Evolutionary conservation across 2,329 filamentous ascomycete genomes (phyloP).

Genomic region (Claviceps digitariae): DNA sequence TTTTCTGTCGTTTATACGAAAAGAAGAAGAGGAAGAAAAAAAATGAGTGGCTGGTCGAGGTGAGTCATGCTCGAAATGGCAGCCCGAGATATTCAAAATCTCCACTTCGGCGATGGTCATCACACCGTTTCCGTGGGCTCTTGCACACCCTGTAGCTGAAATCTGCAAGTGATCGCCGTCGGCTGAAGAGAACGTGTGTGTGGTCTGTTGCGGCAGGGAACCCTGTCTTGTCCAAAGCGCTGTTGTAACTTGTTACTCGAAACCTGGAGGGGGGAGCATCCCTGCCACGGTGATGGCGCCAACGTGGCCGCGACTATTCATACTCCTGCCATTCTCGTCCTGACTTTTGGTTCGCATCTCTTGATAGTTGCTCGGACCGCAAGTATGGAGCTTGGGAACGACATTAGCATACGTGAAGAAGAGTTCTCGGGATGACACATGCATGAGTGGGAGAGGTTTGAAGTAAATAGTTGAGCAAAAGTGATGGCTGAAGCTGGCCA

Average conservation of each 20-base stretch:
- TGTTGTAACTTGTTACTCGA: neutral
- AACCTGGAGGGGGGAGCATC: neutral
- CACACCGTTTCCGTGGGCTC: neutral
- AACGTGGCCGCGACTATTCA: neutral
- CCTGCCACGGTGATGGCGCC: neutral
- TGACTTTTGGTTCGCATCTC: neutral
- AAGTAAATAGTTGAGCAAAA: neutral
- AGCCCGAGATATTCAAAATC: neutral
- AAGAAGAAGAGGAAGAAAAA: neutral
- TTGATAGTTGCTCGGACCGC: neutral
- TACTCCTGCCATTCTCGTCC: neutral
- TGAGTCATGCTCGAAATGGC: neutral
- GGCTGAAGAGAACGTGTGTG: neutral
- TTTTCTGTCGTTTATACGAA: neutral
- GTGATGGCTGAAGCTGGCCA: no score
- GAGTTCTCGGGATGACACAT: neutral
- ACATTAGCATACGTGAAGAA: neutral
- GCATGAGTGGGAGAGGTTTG: neutral
- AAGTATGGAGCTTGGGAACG: neutral
- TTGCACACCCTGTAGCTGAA: slow-evolving; percentile 3
- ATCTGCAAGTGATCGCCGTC: slow-evolving; percentile 1
- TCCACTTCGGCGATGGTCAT: neutral
- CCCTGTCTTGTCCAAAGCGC: neutral
- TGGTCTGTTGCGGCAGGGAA: neutral
- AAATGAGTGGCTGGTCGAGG: neutral